These are phyloP conservation scores for Umbelopsis sp. DNA, from an alignment of 192 early-diverging fungal species.

Conservation along the genomic window DNA sequence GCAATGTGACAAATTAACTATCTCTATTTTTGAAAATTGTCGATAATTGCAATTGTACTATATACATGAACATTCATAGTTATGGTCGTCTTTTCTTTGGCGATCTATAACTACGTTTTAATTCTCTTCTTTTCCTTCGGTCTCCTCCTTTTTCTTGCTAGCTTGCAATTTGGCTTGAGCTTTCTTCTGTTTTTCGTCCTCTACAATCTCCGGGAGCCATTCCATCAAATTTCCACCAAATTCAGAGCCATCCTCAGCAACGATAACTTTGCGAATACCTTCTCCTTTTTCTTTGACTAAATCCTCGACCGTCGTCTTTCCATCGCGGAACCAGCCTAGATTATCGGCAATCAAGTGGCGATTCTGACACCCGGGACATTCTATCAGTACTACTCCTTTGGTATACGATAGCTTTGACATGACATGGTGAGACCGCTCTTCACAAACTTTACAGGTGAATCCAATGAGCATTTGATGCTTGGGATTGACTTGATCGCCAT, in stretches of 20 bases:
- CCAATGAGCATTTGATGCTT: conserved; percentile 75
- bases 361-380: conserved; percentile 89
- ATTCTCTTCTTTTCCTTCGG: not conserved
- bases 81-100: no score
- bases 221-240: conserved; percentile 49
- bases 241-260: conserved; percentile 43
- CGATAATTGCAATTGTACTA: no score
- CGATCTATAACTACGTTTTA: no score
- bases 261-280: conserved; percentile 56
- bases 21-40: not conserved
- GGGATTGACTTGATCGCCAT: conserved; percentile 35
- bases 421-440: conserved; percentile 78
- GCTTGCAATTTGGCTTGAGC: conserved; percentile 26
- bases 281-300: conserved; percentile 80
- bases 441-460: conserved; percentile 96
- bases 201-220: conserved; percentile 54
- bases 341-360: conserved; percentile 97
- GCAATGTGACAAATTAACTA: no score
- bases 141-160: not conserved
- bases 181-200: conserved; percentile 47
- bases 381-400: conserved; percentile 92
- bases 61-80: no score
- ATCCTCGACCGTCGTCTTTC: conserved; percentile 76
- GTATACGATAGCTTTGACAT: conserved; percentile 93
- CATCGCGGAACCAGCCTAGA: conserved; percentile 90